A percentile compares a stretch with the other conserved stretches of the same genome.
phyloP scores from a whole-genome alignment of 1,284 basidiomycete species.

The Ustilago sp. region DNA sequence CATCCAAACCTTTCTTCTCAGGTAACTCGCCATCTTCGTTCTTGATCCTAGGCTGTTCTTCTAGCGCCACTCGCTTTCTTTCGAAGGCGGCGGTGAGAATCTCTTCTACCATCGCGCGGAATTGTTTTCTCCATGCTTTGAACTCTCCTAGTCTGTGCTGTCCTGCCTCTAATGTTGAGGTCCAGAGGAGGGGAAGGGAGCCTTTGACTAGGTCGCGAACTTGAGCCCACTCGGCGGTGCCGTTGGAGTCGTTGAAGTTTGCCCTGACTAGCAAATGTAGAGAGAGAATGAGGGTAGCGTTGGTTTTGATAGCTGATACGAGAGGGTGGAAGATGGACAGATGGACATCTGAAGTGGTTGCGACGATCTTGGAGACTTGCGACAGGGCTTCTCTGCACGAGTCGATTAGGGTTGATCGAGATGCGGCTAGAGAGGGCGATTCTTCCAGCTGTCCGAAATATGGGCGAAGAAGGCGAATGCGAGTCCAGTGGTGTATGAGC shows the following conservation, averaged over 20 bases:
- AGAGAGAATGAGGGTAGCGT: constrained; percentile 37
- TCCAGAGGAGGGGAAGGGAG: constrained; percentile 39
- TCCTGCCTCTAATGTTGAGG: constrained; percentile 16
- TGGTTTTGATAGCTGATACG: constrained; percentile 24
- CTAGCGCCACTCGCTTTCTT: constrained; percentile 21
- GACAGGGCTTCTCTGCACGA: constrained; percentile 37
- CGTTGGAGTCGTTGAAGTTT: constrained; percentile 25
- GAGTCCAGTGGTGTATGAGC: constrained; percentile 42
- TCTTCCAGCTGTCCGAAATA: constrained; percentile 22
- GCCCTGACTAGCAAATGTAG: constrained; percentile 27
- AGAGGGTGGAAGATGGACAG: constrained; percentile 47
- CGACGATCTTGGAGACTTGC: constrained; percentile 36
- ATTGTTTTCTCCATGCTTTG: constrained; percentile 19
- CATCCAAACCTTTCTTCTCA: constrained; percentile 10
- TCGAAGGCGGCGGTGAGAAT: constrained; percentile 28
- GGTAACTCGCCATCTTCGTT: constrained; percentile 29
- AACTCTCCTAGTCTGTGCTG: constrained; percentile 16
- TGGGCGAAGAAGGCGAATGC: constrained; percentile 37
- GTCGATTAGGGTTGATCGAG: constrained; percentile 17
- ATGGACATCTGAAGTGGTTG: constrained; percentile 30
- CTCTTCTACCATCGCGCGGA: constrained; percentile 34
- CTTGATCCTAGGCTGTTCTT: constrained; percentile 28
- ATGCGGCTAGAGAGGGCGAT: constrained; percentile 12
- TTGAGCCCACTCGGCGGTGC: constrained; percentile 15
- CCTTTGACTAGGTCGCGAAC: constrained; percentile 23